phyloP scores from a whole-genome alignment of 2,329 filamentous ascomycete genomes.

The Aspergillus pseudoviridinutans region DNA sequence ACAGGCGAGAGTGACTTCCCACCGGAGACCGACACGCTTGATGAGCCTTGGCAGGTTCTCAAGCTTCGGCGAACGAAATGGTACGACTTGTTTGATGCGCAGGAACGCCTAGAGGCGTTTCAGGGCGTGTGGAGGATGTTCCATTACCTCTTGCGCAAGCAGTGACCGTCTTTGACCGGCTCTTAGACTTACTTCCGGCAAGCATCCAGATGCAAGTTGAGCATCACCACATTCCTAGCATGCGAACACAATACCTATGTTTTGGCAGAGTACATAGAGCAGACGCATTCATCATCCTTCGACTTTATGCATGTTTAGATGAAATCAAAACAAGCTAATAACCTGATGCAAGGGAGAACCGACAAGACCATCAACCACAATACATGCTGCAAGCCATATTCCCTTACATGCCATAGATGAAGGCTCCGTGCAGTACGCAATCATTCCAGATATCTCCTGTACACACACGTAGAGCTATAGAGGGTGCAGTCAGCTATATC shows the following conservation, averaged over 20 bases:
- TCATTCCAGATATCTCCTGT: background rate
- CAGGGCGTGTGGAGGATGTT: conserved; percentile 56
- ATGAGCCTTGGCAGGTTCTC: conserved; percentile 49
- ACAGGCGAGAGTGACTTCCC: conserved; percentile 36
- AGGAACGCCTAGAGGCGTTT: conserved; percentile 55
- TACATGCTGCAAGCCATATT: background rate
- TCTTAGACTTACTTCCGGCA: too few species aligned
- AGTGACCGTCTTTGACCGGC: conserved; percentile 1
- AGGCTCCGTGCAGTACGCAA: background rate
- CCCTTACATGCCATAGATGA: background rate
- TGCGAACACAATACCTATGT: background rate
- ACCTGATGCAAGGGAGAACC: background rate
- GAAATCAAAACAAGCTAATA: background rate
- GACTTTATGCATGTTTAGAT: background rate
- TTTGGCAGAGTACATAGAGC: background rate
- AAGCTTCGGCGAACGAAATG: conserved; percentile 53
- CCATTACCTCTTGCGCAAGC: conserved; percentile 47
- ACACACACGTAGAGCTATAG: background rate
- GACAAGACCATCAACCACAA: background rate
- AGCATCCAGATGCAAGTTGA: background rate
- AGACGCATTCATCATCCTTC: background rate
- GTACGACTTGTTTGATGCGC: conserved; percentile 55
- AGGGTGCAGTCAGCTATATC: background rate
- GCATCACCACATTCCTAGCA: background rate
- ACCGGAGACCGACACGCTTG: conserved; percentile 15